Percentiles rank a stretch among this genome's conserved stretches.
Conservation (phyloP, 176 grass and related monocot species). For the Carex myosuroides region DNA sequence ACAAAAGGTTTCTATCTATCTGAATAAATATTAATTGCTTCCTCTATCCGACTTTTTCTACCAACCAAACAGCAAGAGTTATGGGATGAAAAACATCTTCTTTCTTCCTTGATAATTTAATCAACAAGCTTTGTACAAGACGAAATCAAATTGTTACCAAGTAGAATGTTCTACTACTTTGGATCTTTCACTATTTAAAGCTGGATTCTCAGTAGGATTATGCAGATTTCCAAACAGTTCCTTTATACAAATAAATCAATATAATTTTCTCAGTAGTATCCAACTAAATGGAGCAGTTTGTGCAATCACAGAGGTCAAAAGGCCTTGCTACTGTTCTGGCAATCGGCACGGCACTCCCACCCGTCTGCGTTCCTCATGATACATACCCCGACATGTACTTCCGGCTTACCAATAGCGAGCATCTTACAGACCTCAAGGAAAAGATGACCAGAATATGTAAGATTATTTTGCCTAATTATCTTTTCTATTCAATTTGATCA, state of each 20-base stretch:
- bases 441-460: constrained; percentile 8
- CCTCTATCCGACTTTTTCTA: too few species aligned
- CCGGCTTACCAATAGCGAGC: neutral
- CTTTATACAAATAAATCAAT: neutral
- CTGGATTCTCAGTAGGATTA: neutral
- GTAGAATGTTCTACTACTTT: neutral
- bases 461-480: neutral
- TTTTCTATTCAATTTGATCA: neutral
- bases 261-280: neutral
- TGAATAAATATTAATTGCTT: neutral
- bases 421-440: neutral
- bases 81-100: neutral
- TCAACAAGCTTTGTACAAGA: neutral
- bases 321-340: neutral
- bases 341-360: constrained; percentile 4
- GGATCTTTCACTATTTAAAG: neutral
- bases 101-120: neutral
- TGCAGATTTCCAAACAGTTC: neutral
- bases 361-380: neutral
- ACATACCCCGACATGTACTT: neutral
- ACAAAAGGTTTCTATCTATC: neutral
- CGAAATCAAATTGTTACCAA: neutral
- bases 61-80: neutral
- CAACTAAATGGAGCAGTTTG: neutral
- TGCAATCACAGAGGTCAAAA: neutral